phyloP scores from a whole-genome alignment of 1,284 basidiomycete species.

The Exsudoporus floridanus region DNA sequence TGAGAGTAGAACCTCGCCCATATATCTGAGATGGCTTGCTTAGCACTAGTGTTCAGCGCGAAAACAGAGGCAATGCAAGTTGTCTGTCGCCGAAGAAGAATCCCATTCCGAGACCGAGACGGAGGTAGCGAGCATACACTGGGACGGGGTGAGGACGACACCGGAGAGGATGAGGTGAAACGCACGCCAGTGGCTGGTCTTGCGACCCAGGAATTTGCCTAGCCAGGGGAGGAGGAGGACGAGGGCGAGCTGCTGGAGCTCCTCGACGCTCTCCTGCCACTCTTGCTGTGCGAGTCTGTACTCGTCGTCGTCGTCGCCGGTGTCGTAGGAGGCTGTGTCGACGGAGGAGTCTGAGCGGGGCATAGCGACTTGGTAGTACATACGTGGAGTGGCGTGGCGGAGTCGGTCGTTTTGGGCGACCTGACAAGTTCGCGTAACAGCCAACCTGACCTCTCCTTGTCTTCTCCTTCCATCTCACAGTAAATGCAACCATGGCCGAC shows the following conservation, averaged over 20 bases:
- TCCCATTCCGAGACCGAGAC: constrained; percentile 61
- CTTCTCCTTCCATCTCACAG: constrained; percentile 23
- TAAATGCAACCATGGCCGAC: constrained; percentile 49
- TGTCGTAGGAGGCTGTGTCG: constrained; percentile 48
- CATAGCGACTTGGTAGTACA: constrained; percentile 28
- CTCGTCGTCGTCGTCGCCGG: constrained; percentile 63
- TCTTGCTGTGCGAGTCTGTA: constrained; percentile 79
- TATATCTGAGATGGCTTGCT: constrained; percentile 27
- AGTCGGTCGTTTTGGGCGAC: constrained; percentile 10
- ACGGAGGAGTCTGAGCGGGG: constrained; percentile 46
- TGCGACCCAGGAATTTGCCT: constrained; percentile 85
- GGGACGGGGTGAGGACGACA: constrained; percentile 16
- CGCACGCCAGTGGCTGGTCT: constrained; percentile 84
- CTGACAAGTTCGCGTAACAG: constrained; percentile 1
- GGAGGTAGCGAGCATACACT: constrained; percentile 75
- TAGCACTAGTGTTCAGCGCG: constrained; percentile 17
- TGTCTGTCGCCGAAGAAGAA: constrained; percentile 58
- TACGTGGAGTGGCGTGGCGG: constrained; percentile 6
- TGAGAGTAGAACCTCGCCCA: constrained; percentile 25
- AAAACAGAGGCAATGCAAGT: constrained; percentile 22
- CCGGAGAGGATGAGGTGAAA: constrained; percentile 18
- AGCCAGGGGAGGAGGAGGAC: constrained; percentile 82
- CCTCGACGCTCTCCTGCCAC: constrained; percentile 87
- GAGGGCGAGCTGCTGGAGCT: constrained; percentile 79
- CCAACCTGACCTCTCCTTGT: constrained; percentile 1